Percentiles rank a stretch among this genome's conserved stretches.
Evolutionary conservation across 257 asterid species (phyloP).

Genomic region (Coffea canephora): DNA sequence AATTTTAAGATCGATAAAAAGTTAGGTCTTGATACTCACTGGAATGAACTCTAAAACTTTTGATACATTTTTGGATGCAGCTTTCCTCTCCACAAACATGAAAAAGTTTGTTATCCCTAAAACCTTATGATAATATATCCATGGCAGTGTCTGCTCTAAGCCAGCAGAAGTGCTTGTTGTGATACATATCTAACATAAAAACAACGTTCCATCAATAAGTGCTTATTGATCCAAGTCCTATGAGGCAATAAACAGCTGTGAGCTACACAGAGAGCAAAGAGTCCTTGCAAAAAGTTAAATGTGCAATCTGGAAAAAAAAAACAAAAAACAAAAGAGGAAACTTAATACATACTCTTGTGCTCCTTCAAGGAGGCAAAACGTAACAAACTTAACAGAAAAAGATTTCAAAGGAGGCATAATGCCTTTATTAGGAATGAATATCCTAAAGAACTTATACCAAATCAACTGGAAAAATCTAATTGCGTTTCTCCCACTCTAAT

Average conservation of each 20-base stretch:
- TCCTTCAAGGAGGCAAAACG: background rate
- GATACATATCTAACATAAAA: slow-evolving; percentile 52
- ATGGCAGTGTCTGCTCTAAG: slow-evolving; percentile 79
- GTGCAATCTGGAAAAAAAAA: background rate
- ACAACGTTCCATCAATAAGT: background rate
- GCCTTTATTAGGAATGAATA: background rate
- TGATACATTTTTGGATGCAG: slow-evolving; percentile 70
- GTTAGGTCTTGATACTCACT: slow-evolving; percentile 38
- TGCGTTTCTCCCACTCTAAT: background rate
- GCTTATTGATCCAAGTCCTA: background rate
- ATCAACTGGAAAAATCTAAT: background rate
- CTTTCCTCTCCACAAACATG: slow-evolving; percentile 81
- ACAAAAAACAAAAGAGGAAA: background rate
- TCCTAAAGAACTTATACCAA: background rate
- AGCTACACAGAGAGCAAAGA: background rate
- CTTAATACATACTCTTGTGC: background rate
- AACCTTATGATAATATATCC: slow-evolving; percentile 86
- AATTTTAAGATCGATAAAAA: background rate
- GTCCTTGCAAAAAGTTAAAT: background rate
- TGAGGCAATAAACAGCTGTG: slow-evolving; percentile 4
- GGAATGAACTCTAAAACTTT: slow-evolving; percentile 77
- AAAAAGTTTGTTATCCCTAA: slow-evolving; percentile 72
- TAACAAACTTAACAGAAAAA: background rate
- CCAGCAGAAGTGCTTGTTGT: slow-evolving; percentile 80
- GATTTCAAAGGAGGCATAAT: background rate